These are phyloP conservation scores for Schizosaccharomyces pombe DNA, from an alignment of 805 yeast species.

Conservation along the genomic window DNA sequence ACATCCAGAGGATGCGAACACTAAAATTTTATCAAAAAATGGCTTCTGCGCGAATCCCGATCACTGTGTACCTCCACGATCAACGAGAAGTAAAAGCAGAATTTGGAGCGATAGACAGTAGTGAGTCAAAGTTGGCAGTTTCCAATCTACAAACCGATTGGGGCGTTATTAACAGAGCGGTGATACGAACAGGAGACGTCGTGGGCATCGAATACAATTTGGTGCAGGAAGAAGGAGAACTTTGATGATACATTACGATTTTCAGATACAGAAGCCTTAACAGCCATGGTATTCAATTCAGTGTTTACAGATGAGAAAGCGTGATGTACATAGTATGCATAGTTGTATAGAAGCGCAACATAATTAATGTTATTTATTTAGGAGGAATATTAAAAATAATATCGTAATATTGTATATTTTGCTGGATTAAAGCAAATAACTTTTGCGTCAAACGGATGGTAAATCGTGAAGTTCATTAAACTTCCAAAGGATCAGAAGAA, in stretches of 20 bases:
- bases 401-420: too few relatives aligned
- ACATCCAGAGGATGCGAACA: neutral
- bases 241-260: neutral
- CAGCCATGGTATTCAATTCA: too few relatives aligned
- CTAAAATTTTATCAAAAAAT: neutral
- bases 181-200: neutral
- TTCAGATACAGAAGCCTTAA: too few relatives aligned
- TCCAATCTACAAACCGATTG: neutral
- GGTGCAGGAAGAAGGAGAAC: constrained; percentile 1
- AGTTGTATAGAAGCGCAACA: too few relatives aligned
- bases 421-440: too few relatives aligned
- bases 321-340: too few relatives aligned
- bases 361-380: too few relatives aligned
- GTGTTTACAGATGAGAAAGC: too few relatives aligned
- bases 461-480: too few relatives aligned
- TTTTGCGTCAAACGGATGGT: too few relatives aligned
- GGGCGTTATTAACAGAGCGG: constrained; percentile 1
- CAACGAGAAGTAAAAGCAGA: neutral
- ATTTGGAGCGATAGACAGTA: neutral
- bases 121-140: neutral
- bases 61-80: neutral
- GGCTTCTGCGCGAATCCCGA: neutral
- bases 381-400: too few relatives aligned
- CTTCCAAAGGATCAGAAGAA: too few relatives aligned
- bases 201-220: neutral